These are phyloP conservation scores for Pichiaceae sp. DNA, from an alignment of 1,139 yeast genomes.

Conservation along the genomic window DNA sequence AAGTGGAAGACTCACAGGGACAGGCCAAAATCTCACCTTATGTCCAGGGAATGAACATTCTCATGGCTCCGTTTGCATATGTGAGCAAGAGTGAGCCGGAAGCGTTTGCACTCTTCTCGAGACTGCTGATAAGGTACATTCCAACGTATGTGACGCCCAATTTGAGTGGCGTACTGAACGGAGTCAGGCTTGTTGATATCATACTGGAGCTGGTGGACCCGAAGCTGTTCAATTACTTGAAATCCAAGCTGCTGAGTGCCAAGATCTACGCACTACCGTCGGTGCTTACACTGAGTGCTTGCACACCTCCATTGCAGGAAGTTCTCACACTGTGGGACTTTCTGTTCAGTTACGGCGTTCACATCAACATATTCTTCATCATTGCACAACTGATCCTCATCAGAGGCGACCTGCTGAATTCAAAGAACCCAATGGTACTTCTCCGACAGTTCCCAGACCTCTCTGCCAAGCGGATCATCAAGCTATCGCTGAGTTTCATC, in stretches of 20 bases:
- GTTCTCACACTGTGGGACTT: conserved; percentile 84
- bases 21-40: conserved; percentile 32
- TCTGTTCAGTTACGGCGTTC: conserved; percentile 84
- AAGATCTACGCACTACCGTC: conserved; percentile 88
- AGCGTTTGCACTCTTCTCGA: conserved; percentile 66
- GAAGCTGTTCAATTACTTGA: conserved; percentile 50
- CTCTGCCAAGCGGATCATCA: conserved; percentile 68
- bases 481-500: conserved; percentile 67
- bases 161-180: conserved; percentile 78
- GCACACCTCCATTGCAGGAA: conserved; percentile 78
- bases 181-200: conserved; percentile 57
- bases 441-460: conserved; percentile 67
- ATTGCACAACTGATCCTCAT: conserved; percentile 77
- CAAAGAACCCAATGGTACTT: conserved; percentile 65
- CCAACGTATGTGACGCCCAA: conserved; percentile 77
- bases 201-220: conserved; percentile 71
- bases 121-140: conserved; percentile 49
- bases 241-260: conserved; percentile 62
- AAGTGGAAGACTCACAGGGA: conserved; percentile 13
- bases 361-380: conserved; percentile 75
- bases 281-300: conserved; percentile 78
- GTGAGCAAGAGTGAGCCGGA: conserved; percentile 78
- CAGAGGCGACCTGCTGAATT: conserved; percentile 48
- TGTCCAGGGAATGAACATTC: conserved; percentile 88
- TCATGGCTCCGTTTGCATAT: conserved; percentile 78